phyloP scores from a whole-genome alignment of 2,329 filamentous ascomycete species.

The Phaeosphaeriaceae sp. region DNA sequence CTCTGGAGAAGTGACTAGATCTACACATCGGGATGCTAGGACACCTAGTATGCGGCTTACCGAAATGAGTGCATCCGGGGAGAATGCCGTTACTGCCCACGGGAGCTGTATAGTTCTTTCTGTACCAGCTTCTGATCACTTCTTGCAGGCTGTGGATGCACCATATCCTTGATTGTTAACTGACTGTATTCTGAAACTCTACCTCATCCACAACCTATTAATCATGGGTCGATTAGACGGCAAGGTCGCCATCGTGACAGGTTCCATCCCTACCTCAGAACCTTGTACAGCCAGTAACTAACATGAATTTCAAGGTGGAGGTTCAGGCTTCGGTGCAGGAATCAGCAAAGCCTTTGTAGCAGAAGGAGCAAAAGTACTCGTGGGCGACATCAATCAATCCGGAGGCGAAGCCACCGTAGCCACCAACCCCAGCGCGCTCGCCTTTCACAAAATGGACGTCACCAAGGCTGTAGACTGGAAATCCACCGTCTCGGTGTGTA shows the following conservation, averaged over 20 bases:
- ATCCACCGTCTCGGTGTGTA: conserved; percentile 59
- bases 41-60: background rate
- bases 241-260: conserved; percentile 65
- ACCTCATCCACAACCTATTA: background rate
- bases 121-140: background rate
- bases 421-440: conserved; percentile 45
- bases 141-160: background rate
- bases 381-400: conserved; percentile 65
- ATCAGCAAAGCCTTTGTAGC: conserved; percentile 65
- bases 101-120: background rate
- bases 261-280: conserved; percentile 34
- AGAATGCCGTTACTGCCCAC: conserved; percentile 6
- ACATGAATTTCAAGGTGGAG: conserved; percentile 55
- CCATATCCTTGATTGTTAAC: no score
- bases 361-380: conserved; percentile 67
- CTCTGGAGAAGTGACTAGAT: background rate
- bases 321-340: conserved; percentile 68
- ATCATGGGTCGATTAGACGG: conserved; percentile 54
- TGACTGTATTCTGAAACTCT: no score
- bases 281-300: conserved; percentile 2
- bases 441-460: conserved; percentile 57
- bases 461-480: conserved; percentile 61
- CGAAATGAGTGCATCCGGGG: conserved; percentile 3
- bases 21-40: conserved; percentile 8
- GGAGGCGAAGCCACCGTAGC: conserved; percentile 59